Percentiles rank a stretch among this genome's conserved stretches.
These are phyloP conservation scores for Prototheca wickerhamii DNA, from an alignment of 163 green algal genomes.

Conservation along the genomic window DNA sequence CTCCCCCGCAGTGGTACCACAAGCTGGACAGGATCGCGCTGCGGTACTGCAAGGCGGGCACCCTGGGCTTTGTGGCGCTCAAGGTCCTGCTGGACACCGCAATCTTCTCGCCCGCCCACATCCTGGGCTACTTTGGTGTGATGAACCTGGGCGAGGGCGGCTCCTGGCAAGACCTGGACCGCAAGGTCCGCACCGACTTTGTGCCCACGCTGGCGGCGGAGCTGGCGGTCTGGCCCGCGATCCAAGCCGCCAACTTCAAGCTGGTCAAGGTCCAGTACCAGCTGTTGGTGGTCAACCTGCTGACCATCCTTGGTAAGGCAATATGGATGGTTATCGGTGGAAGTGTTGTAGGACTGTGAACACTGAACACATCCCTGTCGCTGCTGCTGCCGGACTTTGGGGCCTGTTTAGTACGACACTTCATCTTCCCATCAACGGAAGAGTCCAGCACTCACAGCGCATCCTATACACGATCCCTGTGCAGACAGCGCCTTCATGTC, in stretches of 20 bases:
- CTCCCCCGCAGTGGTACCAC: slow-evolving; percentile 18
- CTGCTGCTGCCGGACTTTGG: not conserved
- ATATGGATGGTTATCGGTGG: slow-evolving; percentile 22
- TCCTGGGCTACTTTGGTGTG: slow-evolving; percentile 44
- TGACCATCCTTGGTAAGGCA: slow-evolving; percentile 45
- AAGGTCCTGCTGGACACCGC: slow-evolving; percentile 40
- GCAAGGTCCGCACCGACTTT: slow-evolving; percentile 49
- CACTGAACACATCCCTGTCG: not conserved
- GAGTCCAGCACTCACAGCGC: no score
- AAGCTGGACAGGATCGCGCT: slow-evolving; percentile 16
- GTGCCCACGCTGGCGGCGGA: slow-evolving; percentile 48
- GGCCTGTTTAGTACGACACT: not conserved
- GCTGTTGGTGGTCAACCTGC: slow-evolving; percentile 52
- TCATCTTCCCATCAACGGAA: no score
- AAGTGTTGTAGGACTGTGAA: not conserved
- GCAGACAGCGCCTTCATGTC: slow-evolving; percentile 24
- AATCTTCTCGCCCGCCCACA: slow-evolving; percentile 40
- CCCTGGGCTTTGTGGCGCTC: slow-evolving; percentile 2
- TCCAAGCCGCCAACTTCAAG: slow-evolving; percentile 30
- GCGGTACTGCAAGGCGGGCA: not conserved
- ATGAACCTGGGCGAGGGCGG: slow-evolving; percentile 36
- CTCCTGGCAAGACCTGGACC: not conserved
- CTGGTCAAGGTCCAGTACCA: slow-evolving; percentile 37
- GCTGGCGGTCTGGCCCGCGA: slow-evolving; percentile 41
- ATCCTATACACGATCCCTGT: no score